phyloP scores from a whole-genome alignment of 768 basidiomycete species.

The Phaeotremella fagi region DNA sequence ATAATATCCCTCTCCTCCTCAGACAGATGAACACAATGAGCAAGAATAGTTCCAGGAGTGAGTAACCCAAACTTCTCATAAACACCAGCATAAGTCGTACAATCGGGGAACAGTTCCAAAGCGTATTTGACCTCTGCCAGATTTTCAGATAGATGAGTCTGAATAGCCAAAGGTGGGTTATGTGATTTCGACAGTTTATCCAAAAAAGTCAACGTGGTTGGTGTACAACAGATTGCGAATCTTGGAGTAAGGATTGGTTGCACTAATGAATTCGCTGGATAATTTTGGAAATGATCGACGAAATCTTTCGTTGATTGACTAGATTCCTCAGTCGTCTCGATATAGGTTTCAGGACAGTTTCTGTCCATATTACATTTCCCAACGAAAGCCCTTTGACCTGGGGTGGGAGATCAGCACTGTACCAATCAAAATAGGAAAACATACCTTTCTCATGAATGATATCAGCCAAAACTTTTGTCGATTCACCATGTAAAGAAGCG shows the following conservation, averaged over 20 bases:
- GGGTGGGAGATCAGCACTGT: neutral
- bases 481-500: constrained; percentile 71
- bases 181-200: constrained; percentile 57
- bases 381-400: constrained; percentile 42
- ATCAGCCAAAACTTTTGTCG: constrained; percentile 75
- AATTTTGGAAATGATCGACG: constrained; percentile 63
- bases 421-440: constrained; percentile 18
- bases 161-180: constrained; percentile 66
- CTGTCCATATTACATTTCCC: constrained; percentile 76
- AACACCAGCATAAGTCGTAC: constrained; percentile 66
- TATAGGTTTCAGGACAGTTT: constrained; percentile 63
- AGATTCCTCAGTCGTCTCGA: constrained; percentile 61
- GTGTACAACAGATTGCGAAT: constrained; percentile 88
- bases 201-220: constrained; percentile 61
- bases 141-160: constrained; percentile 92
- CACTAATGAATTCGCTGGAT: constrained; percentile 58
- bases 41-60: constrained; percentile 73
- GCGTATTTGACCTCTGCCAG: constrained; percentile 64
- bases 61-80: constrained; percentile 78
- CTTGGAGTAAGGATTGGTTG: constrained; percentile 90
- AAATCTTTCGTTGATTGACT: constrained; percentile 60
- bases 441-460: constrained; percentile 61
- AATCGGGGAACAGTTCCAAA: constrained; percentile 61
- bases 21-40: constrained; percentile 76
- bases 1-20: constrained; percentile 70